Conservation (phyloP, 345 rosid genomes). For the Eucalyptus camaldulensis region DNA sequence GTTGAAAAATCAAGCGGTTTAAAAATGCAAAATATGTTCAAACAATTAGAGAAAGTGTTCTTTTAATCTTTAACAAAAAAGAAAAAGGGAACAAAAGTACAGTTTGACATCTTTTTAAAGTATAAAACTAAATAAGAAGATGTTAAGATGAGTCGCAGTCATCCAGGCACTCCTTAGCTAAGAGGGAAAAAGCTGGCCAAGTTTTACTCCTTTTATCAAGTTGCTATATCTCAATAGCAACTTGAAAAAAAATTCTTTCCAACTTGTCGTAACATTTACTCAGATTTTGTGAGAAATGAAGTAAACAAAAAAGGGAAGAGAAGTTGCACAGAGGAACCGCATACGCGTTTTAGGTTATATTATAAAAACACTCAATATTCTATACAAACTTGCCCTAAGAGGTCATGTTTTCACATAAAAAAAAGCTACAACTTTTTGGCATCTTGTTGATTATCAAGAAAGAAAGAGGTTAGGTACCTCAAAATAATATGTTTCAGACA, state of each 20-base stretch:
- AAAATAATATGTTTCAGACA: neutral
- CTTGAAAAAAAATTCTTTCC: neutral
- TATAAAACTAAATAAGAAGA: neutral
- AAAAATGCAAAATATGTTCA: neutral
- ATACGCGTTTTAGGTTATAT: neutral
- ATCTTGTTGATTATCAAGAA: neutral
- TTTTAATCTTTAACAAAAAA: neutral
- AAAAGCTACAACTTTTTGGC: neutral
- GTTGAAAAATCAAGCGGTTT: neutral
- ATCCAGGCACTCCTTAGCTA: neutral
- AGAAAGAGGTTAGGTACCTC: neutral
- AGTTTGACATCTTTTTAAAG: neutral
- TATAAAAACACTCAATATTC: neutral
- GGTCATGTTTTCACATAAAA: neutral
- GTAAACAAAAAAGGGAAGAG: neutral
- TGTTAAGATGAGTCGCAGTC: neutral
- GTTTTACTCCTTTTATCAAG: neutral
- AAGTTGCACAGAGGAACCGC: neutral
- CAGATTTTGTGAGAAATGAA: neutral
- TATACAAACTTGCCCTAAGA: neutral
- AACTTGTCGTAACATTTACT: neutral
- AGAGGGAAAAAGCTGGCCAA: neutral
- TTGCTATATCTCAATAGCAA: neutral
- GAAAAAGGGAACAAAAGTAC: neutral
- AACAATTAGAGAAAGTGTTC: neutral